Conservation (phyloP, 1,139 yeast species). For the Candida sp. region DNA sequence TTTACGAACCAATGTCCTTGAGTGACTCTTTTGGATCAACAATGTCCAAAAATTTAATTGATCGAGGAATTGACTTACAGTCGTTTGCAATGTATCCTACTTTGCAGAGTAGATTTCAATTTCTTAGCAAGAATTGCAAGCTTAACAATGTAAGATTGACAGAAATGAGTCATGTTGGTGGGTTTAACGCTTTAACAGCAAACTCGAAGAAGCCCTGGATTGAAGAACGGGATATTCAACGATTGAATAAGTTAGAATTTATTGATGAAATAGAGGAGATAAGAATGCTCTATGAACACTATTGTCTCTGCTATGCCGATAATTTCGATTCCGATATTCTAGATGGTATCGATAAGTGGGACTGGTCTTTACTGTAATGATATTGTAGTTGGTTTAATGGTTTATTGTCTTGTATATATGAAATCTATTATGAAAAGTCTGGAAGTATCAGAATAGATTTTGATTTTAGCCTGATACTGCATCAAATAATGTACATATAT, state of each 20-base stretch:
- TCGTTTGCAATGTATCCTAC: conserved; percentile 35
- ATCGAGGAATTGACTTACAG: conserved; percentile 74
- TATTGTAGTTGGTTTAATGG: too few species aligned
- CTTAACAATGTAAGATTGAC: conserved; percentile 29
- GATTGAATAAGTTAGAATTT: conserved; percentile 67
- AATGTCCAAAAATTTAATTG: conserved; percentile 70
- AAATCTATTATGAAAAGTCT: too few species aligned
- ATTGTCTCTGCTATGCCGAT: conserved; percentile 44
- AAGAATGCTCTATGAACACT: conserved; percentile 69
- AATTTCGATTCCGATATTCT: conserved; percentile 4
- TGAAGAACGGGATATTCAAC: conserved; percentile 35
- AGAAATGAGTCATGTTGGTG: conserved; percentile 59
- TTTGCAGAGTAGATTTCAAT: conserved; percentile 41
- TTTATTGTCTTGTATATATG: too few species aligned
- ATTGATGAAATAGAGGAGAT: conserved; percentile 92
- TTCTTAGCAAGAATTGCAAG: conserved; percentile 18
- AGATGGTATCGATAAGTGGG: conserved; percentile 9
- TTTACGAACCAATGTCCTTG: conserved; percentile 86
- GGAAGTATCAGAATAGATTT: too few species aligned
- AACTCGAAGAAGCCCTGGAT: conserved; percentile 38
- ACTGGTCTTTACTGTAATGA: too few species aligned
- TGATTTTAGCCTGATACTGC: too few species aligned
- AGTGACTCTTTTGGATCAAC: conserved; percentile 75
- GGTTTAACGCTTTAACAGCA: conserved; percentile 34
- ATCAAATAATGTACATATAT: too few species aligned